These are phyloP conservation scores for Ziziphus jujuba DNA, from an alignment of 306 rosid genomes.

Conservation along the genomic window DNA sequence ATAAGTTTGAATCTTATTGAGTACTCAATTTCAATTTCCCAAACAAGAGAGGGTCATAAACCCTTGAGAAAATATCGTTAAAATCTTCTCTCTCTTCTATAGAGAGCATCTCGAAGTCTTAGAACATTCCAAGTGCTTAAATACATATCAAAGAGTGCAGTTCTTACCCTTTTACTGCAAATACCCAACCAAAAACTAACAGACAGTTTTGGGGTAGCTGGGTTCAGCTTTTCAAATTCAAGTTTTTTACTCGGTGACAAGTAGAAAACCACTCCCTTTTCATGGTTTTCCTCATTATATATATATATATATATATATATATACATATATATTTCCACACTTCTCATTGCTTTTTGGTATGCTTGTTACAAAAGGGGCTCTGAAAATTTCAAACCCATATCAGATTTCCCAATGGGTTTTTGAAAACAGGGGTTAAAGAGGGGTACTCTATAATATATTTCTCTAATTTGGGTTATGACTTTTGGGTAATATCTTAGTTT, in stretches of 20 bases:
- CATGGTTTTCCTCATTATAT: slow-evolving; percentile 49
- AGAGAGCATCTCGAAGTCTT: slow-evolving; percentile 49
- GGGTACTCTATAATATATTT: slow-evolving; percentile 27
- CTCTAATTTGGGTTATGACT: slow-evolving; percentile 30
- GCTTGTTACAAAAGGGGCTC: slow-evolving; percentile 26
- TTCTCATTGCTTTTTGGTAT: slow-evolving; percentile 27
- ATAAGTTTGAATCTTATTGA: slow-evolving; percentile 33
- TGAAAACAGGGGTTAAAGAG: slow-evolving; percentile 20
- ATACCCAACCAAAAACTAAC: slow-evolving; percentile 60
- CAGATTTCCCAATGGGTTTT: slow-evolving; percentile 31
- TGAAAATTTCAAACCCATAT: slow-evolving; percentile 39
- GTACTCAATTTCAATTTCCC: slow-evolving; percentile 27
- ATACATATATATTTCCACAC: background rate
- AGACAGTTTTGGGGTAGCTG: slow-evolving; percentile 46
- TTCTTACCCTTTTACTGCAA: slow-evolving; percentile 43
- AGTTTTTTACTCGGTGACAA: slow-evolving; percentile 41
- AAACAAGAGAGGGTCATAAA: slow-evolving; percentile 14
- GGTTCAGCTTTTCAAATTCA: slow-evolving; percentile 51
- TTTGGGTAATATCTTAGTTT: slow-evolving; percentile 9
- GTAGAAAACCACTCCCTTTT: slow-evolving; percentile 35
- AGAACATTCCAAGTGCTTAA: slow-evolving; percentile 66
- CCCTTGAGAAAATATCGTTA: slow-evolving; percentile 1
- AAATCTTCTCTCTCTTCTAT: slow-evolving; percentile 2
- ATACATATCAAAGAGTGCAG: slow-evolving; percentile 51
- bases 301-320: background rate